These are phyloP conservation scores for Penicillium verhagenii DNA, from an alignment of 495 filamentous ascomycete species.

Conservation along the genomic window DNA sequence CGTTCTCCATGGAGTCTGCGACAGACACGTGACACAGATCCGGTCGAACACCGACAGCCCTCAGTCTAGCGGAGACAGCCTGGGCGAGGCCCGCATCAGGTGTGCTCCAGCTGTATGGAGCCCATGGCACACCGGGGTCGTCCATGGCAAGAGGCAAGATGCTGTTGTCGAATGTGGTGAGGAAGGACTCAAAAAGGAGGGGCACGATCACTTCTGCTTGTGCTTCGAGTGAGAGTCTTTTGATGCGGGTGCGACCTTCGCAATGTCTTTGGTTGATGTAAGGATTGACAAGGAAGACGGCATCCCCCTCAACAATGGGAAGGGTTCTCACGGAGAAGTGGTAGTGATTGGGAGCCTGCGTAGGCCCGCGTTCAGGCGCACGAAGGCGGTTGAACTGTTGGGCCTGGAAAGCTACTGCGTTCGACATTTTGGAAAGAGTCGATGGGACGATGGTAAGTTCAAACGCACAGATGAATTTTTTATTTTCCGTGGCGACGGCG, in stretches of 20 bases:
- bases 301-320: neutral
- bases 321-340: neutral
- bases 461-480: too few species aligned
- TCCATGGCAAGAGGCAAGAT: neutral
- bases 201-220: conserved; percentile 8
- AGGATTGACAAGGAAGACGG: conserved; percentile 3
- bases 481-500: too few species aligned
- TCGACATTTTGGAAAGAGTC: neutral
- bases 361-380: neutral
- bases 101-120: conserved; percentile 5
- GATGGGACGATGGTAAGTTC: neutral
- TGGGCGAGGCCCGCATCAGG: neutral
- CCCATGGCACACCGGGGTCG: neutral
- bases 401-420: neutral
- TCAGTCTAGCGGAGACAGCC: neutral
- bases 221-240: neutral
- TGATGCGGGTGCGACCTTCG: conserved; percentile 2
- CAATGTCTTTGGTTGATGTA: neutral
- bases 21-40: conserved; percentile 4
- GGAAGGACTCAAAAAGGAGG: conserved; percentile 8
- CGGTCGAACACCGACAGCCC: neutral
- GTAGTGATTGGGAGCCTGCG: conserved; percentile 5
- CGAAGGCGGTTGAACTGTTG: neutral
- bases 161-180: neutral
- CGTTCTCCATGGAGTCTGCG: neutral